Evolutionary conservation across 75 land plant species (phyloP).

Genomic region (Selaginella moellendorffii): DNA sequence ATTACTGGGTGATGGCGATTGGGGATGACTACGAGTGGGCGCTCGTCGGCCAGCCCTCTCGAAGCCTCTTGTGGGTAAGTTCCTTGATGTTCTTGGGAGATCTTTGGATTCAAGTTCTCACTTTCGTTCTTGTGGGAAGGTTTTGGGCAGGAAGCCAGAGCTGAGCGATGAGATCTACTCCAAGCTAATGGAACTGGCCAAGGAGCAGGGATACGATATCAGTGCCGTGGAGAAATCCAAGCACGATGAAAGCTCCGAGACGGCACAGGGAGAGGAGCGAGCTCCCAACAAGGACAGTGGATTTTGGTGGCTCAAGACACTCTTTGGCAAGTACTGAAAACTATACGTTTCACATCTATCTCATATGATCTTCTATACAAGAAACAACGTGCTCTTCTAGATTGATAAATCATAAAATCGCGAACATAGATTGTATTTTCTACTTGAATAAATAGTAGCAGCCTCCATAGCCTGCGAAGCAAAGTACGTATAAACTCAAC

Average conservation of each 20-base stretch:
- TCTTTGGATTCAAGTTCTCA: slow-evolving; percentile 24
- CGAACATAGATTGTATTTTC: no score
- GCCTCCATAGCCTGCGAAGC: no score
- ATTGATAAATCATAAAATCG: no score
- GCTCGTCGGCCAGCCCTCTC: slow-evolving; percentile 58
- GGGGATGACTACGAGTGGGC: slow-evolving; percentile 75
- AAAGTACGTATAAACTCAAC: no score
- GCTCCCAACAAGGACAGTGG: slow-evolving; percentile 40
- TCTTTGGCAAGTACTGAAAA: slow-evolving; percentile 61
- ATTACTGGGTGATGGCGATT: slow-evolving; percentile 80
- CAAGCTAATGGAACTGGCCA: slow-evolving; percentile 43
- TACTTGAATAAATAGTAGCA: no score
- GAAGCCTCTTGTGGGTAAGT: slow-evolving; percentile 54
- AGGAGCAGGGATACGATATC: slow-evolving; percentile 56
- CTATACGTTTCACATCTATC: no score
- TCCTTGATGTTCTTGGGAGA: no score
- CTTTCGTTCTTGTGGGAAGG: slow-evolving; percentile 20
- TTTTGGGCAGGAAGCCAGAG: slow-evolving; percentile 40
- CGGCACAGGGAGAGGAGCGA: slow-evolving; percentile 19
- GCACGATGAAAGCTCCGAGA: slow-evolving; percentile 33
- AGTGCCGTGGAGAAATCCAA: slow-evolving; percentile 44
- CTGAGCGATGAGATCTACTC: slow-evolving; percentile 53
- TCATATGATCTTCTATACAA: no score
- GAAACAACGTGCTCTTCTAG: no score
- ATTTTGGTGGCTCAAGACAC: slow-evolving; percentile 74